phyloP scores from a whole-genome alignment of 108 stramenopile genomes.

The Skeletonema costatum region DNA sequence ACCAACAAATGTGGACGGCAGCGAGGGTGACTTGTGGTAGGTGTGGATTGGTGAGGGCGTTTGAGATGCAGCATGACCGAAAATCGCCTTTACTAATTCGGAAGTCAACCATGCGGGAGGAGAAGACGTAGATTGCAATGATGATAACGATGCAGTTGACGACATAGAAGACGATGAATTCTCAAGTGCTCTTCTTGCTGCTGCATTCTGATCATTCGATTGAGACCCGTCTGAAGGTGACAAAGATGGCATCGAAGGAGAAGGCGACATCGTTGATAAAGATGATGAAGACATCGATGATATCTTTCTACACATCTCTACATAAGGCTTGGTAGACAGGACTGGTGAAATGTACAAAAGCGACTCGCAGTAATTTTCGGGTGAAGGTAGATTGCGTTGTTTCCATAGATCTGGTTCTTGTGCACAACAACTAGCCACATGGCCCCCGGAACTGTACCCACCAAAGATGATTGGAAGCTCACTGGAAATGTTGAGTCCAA shows the following conservation, averaged over 20 bases:
- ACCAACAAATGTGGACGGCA: slow-evolving; percentile 56
- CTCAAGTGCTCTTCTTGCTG: neutral
- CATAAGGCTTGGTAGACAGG: slow-evolving; percentile 34
- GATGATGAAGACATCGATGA: slow-evolving; percentile 10
- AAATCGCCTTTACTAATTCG: slow-evolving; percentile 26
- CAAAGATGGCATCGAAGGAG: slow-evolving; percentile 16
- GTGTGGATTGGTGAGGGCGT: slow-evolving; percentile 56
- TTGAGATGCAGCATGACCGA: slow-evolving; percentile 22
- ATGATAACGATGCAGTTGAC: neutral
- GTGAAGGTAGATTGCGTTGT: slow-evolving; percentile 33
- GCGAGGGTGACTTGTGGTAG: slow-evolving; percentile 15
- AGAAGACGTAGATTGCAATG: neutral
- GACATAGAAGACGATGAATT: neutral
- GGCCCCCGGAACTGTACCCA: slow-evolving; percentile 69
- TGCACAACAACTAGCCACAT: slow-evolving; percentile 59
- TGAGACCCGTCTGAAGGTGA: neutral
- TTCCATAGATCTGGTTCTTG: slow-evolving; percentile 41
- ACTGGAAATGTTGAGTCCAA: neutral
- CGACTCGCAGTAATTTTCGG: slow-evolving; percentile 24
- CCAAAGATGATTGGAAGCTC: slow-evolving; percentile 49
- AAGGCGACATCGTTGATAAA: neutral
- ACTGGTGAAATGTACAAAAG: slow-evolving; percentile 53
- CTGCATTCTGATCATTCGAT: neutral
- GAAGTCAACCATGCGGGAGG: slow-evolving; percentile 44
- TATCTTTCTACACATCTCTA: slow-evolving; percentile 6